Evolutionary conservation across 1,284 basidiomycete species (phyloP), one percentile per base, ranked within the genome.

Genomic region (Earliella scabrosa): DNA sequence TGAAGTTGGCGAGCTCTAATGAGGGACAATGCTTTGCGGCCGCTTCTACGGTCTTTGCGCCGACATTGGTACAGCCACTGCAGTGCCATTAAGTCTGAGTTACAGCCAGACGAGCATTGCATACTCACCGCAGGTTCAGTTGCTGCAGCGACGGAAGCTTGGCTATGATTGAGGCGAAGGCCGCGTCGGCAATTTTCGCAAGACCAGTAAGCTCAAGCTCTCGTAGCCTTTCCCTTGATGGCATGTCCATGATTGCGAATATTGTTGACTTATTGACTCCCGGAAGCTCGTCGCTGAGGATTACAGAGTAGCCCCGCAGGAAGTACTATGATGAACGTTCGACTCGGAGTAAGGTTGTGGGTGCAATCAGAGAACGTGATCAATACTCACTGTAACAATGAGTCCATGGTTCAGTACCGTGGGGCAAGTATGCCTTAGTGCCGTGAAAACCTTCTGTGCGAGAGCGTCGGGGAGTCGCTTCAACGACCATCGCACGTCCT

Each of bases 11-110:
- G 1, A 72, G 67, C 16, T 65, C 72, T 27, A 90, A 73, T 11
- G 68, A 64, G 5, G 64, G 72, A 61, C 86, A 87, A 16, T 66
- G 66, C 31, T 72, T 68, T 5, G 78, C 76, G 4, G 73, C 70
- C 1, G 77, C 78, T 24, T 74, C 70, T 21, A 78, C 71, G 2
- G 85, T 83, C 59, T 77, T 74, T 3, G 75, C 56, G 4, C 81
- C 79, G 4, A 83, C 86, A 67, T 83, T 85, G 11, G 77, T 73
- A 64, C 83, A 87, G 31, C 82, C 82, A 9, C 88, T 90, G 58
- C 34, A 38, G 46, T 50, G 29, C 54, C 52, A 36, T 21, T 10
- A 45, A 20, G 5, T 11, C 4, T n/a, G 20, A 27, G 11, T 39
- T 40, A 39, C 29, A 44, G 45, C 20, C 18, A 45, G 27, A 8